Evolutionary conservation across 2,329 filamentous ascomycete species (phyloP).

Genomic region (Ophiognomonia clavigignenti-juglandacearum): DNA sequence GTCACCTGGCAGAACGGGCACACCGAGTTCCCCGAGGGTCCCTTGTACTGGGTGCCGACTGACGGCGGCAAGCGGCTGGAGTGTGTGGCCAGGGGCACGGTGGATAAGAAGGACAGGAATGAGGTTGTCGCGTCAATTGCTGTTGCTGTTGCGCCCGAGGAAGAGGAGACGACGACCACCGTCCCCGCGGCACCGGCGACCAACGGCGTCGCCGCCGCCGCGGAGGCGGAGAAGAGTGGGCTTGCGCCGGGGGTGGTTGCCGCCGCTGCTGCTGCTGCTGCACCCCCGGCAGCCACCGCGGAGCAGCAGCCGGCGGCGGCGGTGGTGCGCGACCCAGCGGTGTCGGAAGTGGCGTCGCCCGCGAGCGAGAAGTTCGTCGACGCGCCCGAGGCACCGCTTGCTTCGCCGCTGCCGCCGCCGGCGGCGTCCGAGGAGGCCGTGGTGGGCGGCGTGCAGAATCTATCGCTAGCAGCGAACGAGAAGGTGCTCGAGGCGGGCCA

Average conservation of each 20-base stretch:
- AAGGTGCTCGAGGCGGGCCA: no score
- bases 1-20: constrained; percentile 48
- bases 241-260: constrained; percentile 2
- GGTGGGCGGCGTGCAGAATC: no score
- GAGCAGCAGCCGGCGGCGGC: constrained; percentile 6
- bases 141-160: constrained; percentile 12
- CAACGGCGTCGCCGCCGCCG: constrained; percentile 8
- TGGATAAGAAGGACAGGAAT: constrained; percentile 37
- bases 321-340: background rate
- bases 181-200: constrained; percentile 9
- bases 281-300: constrained; percentile 13
- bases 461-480: no score
- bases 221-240: constrained; percentile 7
- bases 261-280: background rate
- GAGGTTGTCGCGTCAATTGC: constrained; percentile 49
- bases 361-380: constrained; percentile 4
- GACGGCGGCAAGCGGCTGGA: constrained; percentile 41
- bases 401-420: background rate
- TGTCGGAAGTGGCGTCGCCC: background rate
- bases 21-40: constrained; percentile 50
- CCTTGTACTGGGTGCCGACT: constrained; percentile 51
- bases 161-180: constrained; percentile 7
- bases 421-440: no score
- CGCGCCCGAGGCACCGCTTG: constrained; percentile 4
- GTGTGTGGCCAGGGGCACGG: constrained; percentile 48